Evolutionary conservation across 225 moss, liverwort and hornwort species (phyloP).

Genomic region (Antitrichia curtipendula): DNA sequence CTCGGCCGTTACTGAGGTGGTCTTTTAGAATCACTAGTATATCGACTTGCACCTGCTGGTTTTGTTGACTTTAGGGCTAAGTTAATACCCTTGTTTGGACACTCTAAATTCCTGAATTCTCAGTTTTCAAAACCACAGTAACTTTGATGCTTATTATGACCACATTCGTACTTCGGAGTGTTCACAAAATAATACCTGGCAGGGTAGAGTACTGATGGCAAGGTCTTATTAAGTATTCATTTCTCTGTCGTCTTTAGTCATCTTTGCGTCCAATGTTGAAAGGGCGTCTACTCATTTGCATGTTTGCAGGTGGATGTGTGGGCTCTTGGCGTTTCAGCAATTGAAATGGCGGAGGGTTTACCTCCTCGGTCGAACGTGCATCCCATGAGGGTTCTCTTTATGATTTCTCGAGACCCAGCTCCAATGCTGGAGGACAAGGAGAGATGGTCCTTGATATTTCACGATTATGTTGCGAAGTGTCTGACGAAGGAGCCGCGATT

Average conservation of each 20-base stretch:
- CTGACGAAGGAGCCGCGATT: slow-evolving; percentile 90
- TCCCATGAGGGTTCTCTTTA: slow-evolving; percentile 98
- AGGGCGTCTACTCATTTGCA: background rate
- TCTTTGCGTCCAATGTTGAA: background rate
- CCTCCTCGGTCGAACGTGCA: slow-evolving; percentile 97
- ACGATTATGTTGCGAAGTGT: slow-evolving; percentile 95
- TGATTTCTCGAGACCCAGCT: slow-evolving; percentile 98
- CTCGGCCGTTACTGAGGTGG: background rate
- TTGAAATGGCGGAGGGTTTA: slow-evolving; percentile 99
- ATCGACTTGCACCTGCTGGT: background rate
- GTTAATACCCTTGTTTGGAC: background rate
- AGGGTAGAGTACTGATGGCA: background rate
- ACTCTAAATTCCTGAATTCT: background rate
- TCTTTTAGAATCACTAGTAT: background rate
- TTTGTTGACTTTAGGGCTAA: background rate
- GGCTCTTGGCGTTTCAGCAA: slow-evolving; percentile 97
- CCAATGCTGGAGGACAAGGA: slow-evolving; percentile 99
- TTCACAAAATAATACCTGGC: background rate
- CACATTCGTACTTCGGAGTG: background rate
- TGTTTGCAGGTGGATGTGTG: slow-evolving; percentile 89
- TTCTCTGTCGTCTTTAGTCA: background rate
- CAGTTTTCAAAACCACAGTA: background rate
- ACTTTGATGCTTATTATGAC: background rate
- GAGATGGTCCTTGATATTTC: slow-evolving; percentile 89
- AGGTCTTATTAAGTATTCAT: background rate